Percentiles rank a stretch among this genome's conserved stretches.
phyloP scores from a whole-genome alignment of 1,284 basidiomycete genomes.

The Ganoderma meredithae region DNA sequence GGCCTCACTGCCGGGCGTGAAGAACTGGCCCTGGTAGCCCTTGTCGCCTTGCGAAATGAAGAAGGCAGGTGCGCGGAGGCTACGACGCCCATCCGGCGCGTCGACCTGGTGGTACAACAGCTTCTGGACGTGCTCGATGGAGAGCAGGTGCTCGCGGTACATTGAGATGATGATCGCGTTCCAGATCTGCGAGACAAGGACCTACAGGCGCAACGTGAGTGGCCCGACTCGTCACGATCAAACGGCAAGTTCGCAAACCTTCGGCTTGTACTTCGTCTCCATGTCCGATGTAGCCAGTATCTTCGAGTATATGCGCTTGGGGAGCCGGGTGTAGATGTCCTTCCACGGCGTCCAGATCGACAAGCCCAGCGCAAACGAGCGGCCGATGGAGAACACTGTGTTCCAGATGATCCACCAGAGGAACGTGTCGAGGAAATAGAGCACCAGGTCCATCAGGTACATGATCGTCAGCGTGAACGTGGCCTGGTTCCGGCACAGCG shows the following conservation, averaged over 20 bases:
- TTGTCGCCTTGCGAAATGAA: conserved; percentile 93
- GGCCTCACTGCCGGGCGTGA: conserved; percentile 91
- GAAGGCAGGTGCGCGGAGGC: conserved; percentile 91
- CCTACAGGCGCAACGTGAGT: conserved; percentile 57
- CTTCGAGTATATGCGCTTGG: conserved; percentile 96
- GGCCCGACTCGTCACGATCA: not conserved
- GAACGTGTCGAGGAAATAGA: conserved; percentile 98
- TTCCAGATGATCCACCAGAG: conserved; percentile 99
- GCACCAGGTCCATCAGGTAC: conserved; percentile 94
- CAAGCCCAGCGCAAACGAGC: conserved; percentile 90
- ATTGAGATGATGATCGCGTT: conserved; percentile 99
- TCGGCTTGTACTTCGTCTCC: conserved; percentile 97
- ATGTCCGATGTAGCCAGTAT: conserved; percentile 90
- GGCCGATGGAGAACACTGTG: conserved; percentile 89
- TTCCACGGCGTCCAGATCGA: conserved; percentile 98
- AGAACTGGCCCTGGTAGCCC: conserved; percentile 88
- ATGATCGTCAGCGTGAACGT: conserved; percentile 94
- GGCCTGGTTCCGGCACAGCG: conserved; percentile 88
- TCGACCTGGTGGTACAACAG: conserved; percentile 95
- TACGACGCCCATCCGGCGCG: conserved; percentile 84
- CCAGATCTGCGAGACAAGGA: conserved; percentile 97
- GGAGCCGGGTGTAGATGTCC: conserved; percentile 91
- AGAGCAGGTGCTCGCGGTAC: conserved; percentile 96
- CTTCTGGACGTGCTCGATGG: conserved; percentile 95
- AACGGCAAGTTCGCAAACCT: conserved; percentile 57